phyloP scores from a whole-genome alignment of 2,329 filamentous ascomycete species.

The Sclerotinia borealis region DNA sequence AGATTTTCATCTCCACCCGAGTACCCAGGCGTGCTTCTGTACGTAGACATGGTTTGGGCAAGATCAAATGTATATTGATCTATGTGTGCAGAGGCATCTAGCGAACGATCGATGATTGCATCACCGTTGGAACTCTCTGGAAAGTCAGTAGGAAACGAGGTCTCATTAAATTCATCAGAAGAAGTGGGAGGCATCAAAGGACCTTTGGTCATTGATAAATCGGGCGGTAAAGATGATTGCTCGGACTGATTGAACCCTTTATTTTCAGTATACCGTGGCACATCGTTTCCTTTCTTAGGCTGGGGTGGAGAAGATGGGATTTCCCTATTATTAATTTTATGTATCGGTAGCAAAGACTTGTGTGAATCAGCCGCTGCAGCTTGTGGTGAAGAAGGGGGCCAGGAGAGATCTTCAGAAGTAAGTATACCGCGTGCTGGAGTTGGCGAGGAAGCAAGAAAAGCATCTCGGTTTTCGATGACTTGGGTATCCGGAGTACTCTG shows the following conservation, averaged over 20 bases:
- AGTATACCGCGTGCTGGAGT: constrained; percentile 46
- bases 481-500: constrained; percentile 26
- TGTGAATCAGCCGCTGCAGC: constrained; percentile 27
- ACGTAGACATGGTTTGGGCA: constrained; percentile 18
- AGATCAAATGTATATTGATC: constrained; percentile 17
- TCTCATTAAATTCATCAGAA: constrained; percentile 29
- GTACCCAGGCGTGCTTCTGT: constrained; percentile 12
- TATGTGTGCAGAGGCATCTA: constrained; percentile 21
- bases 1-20: neutral
- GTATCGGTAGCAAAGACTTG: neutral
- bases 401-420: constrained; percentile 44
- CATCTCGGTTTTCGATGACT: constrained; percentile 25
- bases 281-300: neutral
- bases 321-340: constrained; percentile 37
- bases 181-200: neutral
- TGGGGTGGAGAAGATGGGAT: constrained; percentile 25
- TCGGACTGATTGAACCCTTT: neutral
- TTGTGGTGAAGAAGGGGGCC: constrained; percentile 54
- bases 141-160: constrained; percentile 19
- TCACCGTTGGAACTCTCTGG: neutral
- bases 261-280: too few relatives aligned
- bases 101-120: neutral
- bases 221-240: neutral
- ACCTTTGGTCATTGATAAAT: neutral
- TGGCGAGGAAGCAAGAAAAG: constrained; percentile 49